Percentiles rank a stretch among this genome's conserved stretches.
phyloP scores from a whole-genome alignment of 768 basidiomycete species.

The Pisolithus sp. region DNA sequence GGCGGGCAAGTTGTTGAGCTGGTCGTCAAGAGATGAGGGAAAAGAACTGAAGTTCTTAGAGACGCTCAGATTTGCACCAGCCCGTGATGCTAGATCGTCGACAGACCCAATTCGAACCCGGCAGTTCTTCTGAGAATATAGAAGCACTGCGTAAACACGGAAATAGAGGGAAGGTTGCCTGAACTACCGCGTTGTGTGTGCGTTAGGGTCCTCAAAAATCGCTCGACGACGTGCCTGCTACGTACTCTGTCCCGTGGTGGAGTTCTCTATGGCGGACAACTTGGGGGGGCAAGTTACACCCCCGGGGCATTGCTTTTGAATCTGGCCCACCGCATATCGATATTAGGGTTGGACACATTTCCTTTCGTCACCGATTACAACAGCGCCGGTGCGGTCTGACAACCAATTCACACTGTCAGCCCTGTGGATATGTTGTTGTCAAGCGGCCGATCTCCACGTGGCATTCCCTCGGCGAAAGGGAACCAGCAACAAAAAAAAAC shows the following conservation, averaged over 20 bases:
- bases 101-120: conserved; percentile 11
- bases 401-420: conserved; percentile 25
- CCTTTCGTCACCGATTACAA: conserved; percentile 21
- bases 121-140: conserved; percentile 15
- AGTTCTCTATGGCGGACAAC: too few species aligned
- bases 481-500: background rate
- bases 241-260: too few species aligned
- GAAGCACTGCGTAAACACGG: conserved; percentile 10
- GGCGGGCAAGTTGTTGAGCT: conserved; percentile 23
- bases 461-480: conserved; percentile 2
- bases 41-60: conserved; percentile 6
- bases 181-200: background rate
- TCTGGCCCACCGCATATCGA: conserved; percentile 2
- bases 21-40: conserved; percentile 26
- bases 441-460: conserved; percentile 21
- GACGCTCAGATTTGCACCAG: conserved; percentile 26
- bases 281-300: too few species aligned
- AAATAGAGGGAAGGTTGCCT: conserved; percentile 14
- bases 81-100: conserved; percentile 13
- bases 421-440: conserved; percentile 14
- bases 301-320: conserved; percentile 17
- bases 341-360: conserved; percentile 15
- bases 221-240: too few species aligned
- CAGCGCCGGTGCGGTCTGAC: conserved; percentile 10
- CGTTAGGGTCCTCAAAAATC: too few species aligned